These are phyloP conservation scores for Pythium dissimile DNA, from an alignment of 352 stramenopile species.

Conservation along the genomic window DNA sequence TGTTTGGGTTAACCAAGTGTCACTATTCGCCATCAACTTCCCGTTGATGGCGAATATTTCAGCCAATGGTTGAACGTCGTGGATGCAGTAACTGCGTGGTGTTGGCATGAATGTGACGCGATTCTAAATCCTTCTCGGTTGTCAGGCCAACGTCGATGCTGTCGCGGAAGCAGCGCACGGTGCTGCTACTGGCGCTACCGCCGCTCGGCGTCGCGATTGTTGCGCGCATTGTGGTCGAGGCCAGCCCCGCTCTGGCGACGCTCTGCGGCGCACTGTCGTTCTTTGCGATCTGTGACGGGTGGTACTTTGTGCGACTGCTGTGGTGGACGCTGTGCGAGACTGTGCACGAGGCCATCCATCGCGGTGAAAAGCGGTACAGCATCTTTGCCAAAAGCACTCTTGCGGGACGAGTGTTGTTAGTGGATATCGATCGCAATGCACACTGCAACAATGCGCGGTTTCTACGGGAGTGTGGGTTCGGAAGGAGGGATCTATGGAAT, in stretches of 20 bases:
- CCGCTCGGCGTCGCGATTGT: constrained; percentile 29
- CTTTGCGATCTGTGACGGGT: constrained; percentile 71
- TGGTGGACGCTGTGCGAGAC: constrained; percentile 21
- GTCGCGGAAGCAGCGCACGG: constrained; percentile 41
- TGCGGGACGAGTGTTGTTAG: constrained; percentile 41
- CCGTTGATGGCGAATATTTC: too few species aligned
- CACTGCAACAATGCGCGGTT: constrained; percentile 87
- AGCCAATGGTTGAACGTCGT: too few species aligned
- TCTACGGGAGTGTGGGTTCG: constrained; percentile 82
- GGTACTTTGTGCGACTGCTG: constrained; percentile 67
- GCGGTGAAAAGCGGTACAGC: constrained; percentile 25
- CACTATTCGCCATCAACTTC: too few species aligned
- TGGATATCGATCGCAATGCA: constrained; percentile 81
- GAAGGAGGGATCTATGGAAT: constrained; percentile 76
- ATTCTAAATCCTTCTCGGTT: too few species aligned
- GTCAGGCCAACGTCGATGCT: constrained; percentile 13
- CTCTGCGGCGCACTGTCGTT: constrained; percentile 35
- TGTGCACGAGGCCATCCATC: constrained; percentile 14
- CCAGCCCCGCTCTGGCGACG: neutral
- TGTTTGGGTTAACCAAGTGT: too few species aligned
- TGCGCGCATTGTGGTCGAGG: neutral
- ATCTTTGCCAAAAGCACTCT: constrained; percentile 58
- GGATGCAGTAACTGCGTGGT: too few species aligned
- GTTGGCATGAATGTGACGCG: too few species aligned
- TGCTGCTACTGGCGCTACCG: constrained; percentile 44